Conservation (phyloP, 2,329 filamentous ascomycete species). For the Botrytis deweyae region DNA sequence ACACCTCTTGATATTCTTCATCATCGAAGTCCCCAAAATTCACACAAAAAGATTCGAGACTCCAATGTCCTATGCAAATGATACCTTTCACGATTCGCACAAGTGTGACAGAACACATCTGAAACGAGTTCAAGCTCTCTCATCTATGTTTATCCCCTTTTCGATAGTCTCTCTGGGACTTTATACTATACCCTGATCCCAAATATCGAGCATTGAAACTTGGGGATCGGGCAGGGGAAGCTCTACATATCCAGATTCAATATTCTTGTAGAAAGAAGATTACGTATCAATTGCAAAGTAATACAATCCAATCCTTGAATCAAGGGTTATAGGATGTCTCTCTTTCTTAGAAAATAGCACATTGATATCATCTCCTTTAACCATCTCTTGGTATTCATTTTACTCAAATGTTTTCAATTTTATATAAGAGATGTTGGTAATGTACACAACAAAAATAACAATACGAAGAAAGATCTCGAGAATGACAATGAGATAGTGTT, state of each 20-base stretch:
- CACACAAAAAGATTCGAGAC: neutral
- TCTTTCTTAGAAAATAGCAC: accelerated
- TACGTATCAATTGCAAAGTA: neutral
- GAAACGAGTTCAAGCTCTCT: neutral
- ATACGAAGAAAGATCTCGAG: neutral
- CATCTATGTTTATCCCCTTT: neutral
- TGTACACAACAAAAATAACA: neutral
- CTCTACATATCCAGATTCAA: neutral
- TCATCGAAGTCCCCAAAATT: neutral
- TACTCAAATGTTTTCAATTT: no score
- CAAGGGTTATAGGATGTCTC: accelerated
- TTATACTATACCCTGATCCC: neutral
- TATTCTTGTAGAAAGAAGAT: neutral
- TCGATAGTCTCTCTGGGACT: neutral
- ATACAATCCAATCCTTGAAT: no score
- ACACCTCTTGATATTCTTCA: no score
- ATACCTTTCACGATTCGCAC: neutral
- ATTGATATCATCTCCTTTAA: neutral
- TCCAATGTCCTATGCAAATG: accelerated
- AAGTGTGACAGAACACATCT: neutral
- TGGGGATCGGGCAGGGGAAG: no score
- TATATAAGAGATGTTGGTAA: neutral
- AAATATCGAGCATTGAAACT: neutral
- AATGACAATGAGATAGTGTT: neutral
- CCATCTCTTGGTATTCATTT: neutral